phyloP scores from a whole-genome alignment of 1,139 yeast genomes.

The Pichia sp. region DNA sequence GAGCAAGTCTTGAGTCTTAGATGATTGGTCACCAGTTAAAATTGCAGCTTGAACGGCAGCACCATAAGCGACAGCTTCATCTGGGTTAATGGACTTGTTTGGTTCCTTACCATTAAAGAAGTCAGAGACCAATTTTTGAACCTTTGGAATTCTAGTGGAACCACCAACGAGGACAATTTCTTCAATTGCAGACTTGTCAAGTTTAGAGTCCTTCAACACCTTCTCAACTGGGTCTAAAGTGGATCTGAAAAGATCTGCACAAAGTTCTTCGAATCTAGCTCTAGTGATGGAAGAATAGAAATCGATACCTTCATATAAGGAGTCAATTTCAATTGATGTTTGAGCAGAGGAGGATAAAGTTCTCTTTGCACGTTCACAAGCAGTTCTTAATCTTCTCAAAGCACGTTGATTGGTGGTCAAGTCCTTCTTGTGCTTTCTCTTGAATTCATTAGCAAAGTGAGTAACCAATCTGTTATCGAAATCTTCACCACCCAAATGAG shows the following conservation, averaged over 20 bases:
- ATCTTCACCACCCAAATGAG: constrained; percentile 98
- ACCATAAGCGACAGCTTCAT: constrained; percentile 71
- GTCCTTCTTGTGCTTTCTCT: constrained; percentile 78
- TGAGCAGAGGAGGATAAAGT: constrained; percentile 95
- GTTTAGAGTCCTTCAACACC: constrained; percentile 93
- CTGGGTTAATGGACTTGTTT: constrained; percentile 42
- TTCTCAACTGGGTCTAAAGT: constrained; percentile 97
- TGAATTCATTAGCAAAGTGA: constrained; percentile 75
- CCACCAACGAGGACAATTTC: constrained; percentile 99
- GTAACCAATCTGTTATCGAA: constrained; percentile 76
- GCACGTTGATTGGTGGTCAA: constrained; percentile 73
- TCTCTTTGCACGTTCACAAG: constrained; percentile 99
- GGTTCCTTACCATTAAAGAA: constrained; percentile 93
- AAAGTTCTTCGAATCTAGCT: constrained; percentile 98
- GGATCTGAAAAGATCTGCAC: constrained; percentile 92
- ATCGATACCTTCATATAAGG: constrained; percentile 93
- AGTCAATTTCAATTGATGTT: constrained; percentile 95
- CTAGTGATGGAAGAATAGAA: constrained; percentile 96
- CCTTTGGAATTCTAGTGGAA: constrained; percentile 99
- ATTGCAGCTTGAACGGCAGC: constrained; percentile 86
- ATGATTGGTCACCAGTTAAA: constrained; percentile 78
- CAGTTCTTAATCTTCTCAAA: constrained; percentile 94
- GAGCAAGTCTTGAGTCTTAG: constrained; percentile 47
- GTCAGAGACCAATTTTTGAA: constrained; percentile 95
- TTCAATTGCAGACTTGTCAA: constrained; percentile 81